Percentiles rank a stretch among this genome's conserved stretches.
Evolutionary conservation across 2,329 filamentous ascomycete species (phyloP).

Genomic region (Neofusicoccum laricinum): DNA sequence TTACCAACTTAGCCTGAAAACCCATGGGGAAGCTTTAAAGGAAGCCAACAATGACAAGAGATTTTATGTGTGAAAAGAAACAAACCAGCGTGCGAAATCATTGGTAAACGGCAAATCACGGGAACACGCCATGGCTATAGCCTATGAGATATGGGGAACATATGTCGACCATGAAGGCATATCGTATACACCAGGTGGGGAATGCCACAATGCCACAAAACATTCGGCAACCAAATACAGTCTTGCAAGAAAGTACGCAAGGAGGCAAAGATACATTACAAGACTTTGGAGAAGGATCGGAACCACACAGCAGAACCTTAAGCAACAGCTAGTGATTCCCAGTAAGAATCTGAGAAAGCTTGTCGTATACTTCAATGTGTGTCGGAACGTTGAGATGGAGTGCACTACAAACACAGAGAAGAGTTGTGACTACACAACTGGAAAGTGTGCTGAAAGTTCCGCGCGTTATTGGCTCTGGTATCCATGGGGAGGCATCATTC

Average conservation of each 20-base stretch:
- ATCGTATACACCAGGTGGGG: constrained; percentile 14
- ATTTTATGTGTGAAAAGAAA: too few species aligned
- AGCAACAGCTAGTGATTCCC: too few species aligned
- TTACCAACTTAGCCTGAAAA: too few species aligned
- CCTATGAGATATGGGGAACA: constrained; percentile 18
- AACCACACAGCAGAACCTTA: too few species aligned
- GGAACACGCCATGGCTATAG: too few species aligned
- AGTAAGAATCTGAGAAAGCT: background rate
- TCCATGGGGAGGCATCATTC: constrained; percentile 14
- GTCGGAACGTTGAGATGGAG: constrained; percentile 20
- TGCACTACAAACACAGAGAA: constrained; percentile 19
- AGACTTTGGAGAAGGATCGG: background rate
- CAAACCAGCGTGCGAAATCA: too few species aligned
- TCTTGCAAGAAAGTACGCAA: constrained; percentile 16
- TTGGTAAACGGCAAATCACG: too few species aligned
- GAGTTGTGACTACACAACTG: constrained; percentile 18
- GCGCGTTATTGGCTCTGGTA: constrained; percentile 15
- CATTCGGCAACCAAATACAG: constrained; percentile 20
- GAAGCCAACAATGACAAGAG: too few species aligned
- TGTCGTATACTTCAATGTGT: too few species aligned
- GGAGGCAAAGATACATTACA: background rate
- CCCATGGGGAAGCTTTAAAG: too few species aligned
- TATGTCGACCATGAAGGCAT: constrained; percentile 18
- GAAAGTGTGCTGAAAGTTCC: constrained; percentile 19
- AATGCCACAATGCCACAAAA: constrained; percentile 18